These are phyloP conservation scores for Colletotrichum noveboracense DNA, from an alignment of 2,329 filamentous ascomycete genomes.

Conservation along the genomic window DNA sequence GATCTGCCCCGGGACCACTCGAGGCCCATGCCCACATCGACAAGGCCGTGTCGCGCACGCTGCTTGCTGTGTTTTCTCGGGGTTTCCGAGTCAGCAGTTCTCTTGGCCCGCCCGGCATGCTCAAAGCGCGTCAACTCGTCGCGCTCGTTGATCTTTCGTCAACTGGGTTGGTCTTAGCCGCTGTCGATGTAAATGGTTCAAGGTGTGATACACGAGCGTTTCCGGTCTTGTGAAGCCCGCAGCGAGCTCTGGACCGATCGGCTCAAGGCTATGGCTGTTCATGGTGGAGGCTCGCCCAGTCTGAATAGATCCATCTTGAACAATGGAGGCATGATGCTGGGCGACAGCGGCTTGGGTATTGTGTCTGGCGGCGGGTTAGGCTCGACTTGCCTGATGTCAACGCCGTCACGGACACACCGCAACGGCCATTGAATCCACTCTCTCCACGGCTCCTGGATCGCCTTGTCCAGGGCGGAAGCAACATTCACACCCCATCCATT, in stretches of 20 bases:
- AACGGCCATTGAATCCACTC: slow-evolving; percentile 19
- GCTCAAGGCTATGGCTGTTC: not conserved
- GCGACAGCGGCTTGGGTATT: not conserved
- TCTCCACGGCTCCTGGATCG: slow-evolving; percentile 17
- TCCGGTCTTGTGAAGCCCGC: not conserved
- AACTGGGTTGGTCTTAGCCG: not conserved
- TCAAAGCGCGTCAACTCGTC: not conserved
- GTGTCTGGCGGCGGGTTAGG: not conserved
- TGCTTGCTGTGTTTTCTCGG: not conserved
- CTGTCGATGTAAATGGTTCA: not conserved
- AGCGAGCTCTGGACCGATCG: not conserved
- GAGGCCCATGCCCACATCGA: not conserved
- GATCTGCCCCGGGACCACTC: not conserved
- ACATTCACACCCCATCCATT: slow-evolving; percentile 6
- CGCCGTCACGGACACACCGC: slow-evolving; percentile 9
- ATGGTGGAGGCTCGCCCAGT: not conserved
- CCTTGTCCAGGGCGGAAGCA: not conserved
- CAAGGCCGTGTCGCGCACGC: not conserved
- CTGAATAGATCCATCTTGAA: slow-evolving; percentile 1
- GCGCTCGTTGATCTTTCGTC: not conserved
- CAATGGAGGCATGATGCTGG: not conserved
- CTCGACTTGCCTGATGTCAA: slow-evolving; percentile 2
- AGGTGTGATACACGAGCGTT: not conserved
- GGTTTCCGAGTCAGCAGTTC: not conserved
- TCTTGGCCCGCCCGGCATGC: not conserved